Conservation (phyloP, 768 basidiomycete genomes). For the Naganishia vishniacii region DNA sequence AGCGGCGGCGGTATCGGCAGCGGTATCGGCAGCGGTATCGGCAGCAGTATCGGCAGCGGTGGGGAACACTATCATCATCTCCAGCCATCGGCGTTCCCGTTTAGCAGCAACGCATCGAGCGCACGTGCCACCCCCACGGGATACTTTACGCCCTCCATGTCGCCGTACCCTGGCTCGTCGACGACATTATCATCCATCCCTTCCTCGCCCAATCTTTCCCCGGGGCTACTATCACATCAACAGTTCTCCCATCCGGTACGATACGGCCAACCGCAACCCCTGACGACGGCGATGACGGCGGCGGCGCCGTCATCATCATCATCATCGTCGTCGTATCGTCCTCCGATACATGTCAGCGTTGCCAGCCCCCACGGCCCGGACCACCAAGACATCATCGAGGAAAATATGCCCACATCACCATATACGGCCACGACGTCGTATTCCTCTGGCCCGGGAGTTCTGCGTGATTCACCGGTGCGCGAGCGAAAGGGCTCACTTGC, state of each 20-base stretch:
- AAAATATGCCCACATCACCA: slow-evolving; percentile 9
- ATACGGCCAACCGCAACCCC: background rate
- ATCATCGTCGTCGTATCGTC: slow-evolving; percentile 7
- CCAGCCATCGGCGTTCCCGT: slow-evolving; percentile 9
- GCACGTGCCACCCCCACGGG: background rate
- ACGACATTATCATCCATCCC: background rate
- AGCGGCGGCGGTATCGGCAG: too few species aligned
- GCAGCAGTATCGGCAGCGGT: too few species aligned
- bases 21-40: too few species aligned
- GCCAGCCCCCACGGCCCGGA: background rate
- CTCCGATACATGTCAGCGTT: background rate
- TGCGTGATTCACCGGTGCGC: slow-evolving; percentile 13
- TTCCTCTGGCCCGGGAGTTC: slow-evolving; percentile 2
- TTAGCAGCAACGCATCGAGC: background rate
- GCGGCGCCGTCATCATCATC: too few species aligned
- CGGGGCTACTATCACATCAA: background rate
- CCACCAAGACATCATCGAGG: background rate
- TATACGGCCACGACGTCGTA: slow-evolving; percentile 14
- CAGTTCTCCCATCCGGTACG: background rate
- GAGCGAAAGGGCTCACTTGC: slow-evolving; percentile 11
- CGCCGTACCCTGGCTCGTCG: slow-evolving; percentile 11
- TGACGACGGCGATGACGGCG: too few species aligned
- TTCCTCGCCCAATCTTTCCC: background rate
- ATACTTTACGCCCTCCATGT: slow-evolving; percentile 5
- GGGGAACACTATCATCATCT: background rate